Conservation (phyloP, 495 filamentous ascomycete genomes). For the Cercophora samala region DNA sequence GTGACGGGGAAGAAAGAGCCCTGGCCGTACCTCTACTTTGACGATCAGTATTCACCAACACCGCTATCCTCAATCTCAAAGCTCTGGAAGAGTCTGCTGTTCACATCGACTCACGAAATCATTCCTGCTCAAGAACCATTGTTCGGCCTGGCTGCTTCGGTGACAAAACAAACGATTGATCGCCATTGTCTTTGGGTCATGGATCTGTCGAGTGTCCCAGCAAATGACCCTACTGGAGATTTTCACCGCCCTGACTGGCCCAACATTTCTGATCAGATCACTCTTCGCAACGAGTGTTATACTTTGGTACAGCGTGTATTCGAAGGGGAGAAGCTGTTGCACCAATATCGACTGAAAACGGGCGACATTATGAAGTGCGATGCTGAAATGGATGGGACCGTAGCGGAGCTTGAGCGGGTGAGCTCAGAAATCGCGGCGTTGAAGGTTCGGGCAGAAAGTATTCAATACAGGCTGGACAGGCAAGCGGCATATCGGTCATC, state of each 20-base stretch:
- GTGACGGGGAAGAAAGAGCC: background rate
- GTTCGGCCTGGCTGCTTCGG: background rate
- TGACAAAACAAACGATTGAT: background rate
- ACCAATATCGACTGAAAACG: background rate
- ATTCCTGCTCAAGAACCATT: background rate
- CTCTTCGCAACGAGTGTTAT: background rate
- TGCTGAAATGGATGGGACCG: no score
- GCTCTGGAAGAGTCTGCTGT: background rate
- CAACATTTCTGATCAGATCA: constrained; percentile 3
- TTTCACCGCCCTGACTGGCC: background rate
- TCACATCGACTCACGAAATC: background rate
- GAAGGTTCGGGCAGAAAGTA: no score
- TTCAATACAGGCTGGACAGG: no score
- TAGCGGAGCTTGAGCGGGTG: background rate
- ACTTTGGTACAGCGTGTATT: background rate
- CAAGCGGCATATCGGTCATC: no score
- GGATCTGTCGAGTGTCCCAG: background rate
- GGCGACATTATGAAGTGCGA: no score
- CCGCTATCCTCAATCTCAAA: background rate
- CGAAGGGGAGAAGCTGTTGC: background rate
- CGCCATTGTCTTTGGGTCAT: constrained; percentile 5
- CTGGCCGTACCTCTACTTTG: constrained; percentile 5
- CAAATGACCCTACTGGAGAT: no score
- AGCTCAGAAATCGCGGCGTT: no score
- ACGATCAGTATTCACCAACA: background rate